Evolutionary conservation across 129 eudicot species (phyloP).

Genomic region (Tagetes patula): DNA sequence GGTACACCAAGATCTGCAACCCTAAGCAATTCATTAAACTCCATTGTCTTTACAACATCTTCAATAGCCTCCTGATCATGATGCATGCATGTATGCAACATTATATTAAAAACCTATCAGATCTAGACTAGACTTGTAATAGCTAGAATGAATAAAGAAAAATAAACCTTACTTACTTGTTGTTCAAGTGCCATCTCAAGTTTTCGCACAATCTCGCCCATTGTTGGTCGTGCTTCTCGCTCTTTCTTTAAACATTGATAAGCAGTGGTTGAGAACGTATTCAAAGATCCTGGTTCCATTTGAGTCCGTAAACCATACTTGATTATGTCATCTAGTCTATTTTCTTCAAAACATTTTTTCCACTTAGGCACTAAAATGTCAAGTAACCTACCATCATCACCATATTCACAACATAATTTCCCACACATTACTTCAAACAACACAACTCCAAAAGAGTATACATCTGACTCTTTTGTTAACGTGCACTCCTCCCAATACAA

Average conservation of each 20-base stretch:
- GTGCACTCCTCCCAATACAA: neutral
- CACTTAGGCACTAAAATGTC: neutral
- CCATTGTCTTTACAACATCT: neutral
- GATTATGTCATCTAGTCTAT: neutral
- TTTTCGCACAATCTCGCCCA: neutral
- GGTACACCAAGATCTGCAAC: neutral
- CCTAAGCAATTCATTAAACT: neutral
- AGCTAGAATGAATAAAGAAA: neutral
- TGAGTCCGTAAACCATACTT: neutral
- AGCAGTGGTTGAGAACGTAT: neutral
- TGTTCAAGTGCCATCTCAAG: constrained; percentile 13
- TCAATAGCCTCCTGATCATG: neutral
- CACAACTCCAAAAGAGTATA: constrained; percentile 12
- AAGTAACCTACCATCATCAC: neutral
- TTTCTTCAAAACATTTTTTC: neutral
- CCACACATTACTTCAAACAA: constrained; percentile 11
- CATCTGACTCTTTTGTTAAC: constrained; percentile 5
- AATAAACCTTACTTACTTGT: neutral
- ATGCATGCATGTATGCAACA: neutral
- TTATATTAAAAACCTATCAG: neutral
- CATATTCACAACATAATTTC: neutral
- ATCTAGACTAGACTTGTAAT: neutral
- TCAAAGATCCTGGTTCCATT: neutral
- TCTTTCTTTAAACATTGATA: neutral
- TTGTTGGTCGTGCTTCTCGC: constrained; percentile 1